Percentiles rank a stretch among this genome's conserved stretches.
phyloP scores from a whole-genome alignment of 495 filamentous ascomycete species.

The Xeromyces bisporus region DNA sequence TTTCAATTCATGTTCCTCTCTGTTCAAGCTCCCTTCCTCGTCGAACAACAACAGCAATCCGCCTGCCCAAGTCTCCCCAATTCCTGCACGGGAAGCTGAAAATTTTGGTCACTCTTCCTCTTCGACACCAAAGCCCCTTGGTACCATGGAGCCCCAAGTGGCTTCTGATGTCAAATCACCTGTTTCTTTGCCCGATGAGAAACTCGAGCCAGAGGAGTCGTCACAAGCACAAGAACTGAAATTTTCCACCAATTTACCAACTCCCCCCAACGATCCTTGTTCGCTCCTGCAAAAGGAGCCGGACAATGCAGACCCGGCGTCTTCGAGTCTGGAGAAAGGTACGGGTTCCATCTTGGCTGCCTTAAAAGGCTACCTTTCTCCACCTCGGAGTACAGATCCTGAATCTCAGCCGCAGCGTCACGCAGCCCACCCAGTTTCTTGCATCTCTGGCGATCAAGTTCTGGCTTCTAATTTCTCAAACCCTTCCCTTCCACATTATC shows the following conservation, averaged over 20 bases:
- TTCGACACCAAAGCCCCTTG: constrained; percentile 22
- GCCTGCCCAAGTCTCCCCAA: too few species aligned
- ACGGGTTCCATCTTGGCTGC: constrained; percentile 23
- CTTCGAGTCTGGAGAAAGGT: constrained; percentile 18
- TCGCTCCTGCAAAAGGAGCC: constrained; percentile 28
- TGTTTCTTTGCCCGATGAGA: constrained; percentile 6
- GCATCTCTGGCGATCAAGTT: constrained; percentile 49
- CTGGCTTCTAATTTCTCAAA: constrained; percentile 62
- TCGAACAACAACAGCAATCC: too few species aligned
- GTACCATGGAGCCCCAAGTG: constrained; percentile 25
- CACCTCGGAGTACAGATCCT: constrained; percentile 13
- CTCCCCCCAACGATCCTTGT: constrained; percentile 22
- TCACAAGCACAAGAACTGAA: constrained; percentile 14
- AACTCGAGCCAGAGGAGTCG: constrained; percentile 8
- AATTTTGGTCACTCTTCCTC: constrained; percentile 10
- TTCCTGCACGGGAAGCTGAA: constrained; percentile 9
- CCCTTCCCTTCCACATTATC: constrained; percentile 38
- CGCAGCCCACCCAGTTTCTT: constrained; percentile 42
- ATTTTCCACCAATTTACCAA: constrained; percentile 19
- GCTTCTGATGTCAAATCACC: constrained; percentile 12
- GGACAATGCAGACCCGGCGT: constrained; percentile 21
- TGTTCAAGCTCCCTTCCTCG: constrained; percentile 25
- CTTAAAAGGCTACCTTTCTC: constrained; percentile 27
- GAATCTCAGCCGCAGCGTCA: constrained; percentile 33
- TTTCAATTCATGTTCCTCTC: constrained; percentile 30